These are phyloP conservation scores for Fraxinus pennsylvanica DNA, from an alignment of 257 asterid species.

Conservation along the genomic window DNA sequence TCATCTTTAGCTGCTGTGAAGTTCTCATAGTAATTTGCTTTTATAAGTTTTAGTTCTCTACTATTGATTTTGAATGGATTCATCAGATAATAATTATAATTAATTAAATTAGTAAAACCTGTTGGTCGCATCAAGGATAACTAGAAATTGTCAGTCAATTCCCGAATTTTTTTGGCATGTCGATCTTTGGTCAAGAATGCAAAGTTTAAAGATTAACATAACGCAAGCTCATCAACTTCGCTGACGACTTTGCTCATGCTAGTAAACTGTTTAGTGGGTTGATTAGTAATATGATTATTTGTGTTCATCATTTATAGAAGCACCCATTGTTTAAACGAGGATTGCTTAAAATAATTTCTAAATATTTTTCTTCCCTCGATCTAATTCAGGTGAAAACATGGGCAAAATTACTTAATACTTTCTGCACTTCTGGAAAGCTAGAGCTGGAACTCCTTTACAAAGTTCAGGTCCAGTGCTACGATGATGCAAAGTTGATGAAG, in stretches of 20 bases:
- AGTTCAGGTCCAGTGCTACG: conserved; percentile 94
- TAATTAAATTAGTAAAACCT: not conserved
- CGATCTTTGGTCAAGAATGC: not conserved
- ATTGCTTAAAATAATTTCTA: not conserved
- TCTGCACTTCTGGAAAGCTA: conserved; percentile 84
- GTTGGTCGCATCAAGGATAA: not conserved
- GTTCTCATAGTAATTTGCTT: not conserved
- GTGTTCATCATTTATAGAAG: not conserved
- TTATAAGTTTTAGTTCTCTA: not conserved
- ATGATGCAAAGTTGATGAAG: conserved; percentile 94
- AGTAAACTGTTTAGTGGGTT: not conserved
- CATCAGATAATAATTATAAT: not conserved
- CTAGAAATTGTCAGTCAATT: not conserved
- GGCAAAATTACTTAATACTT: conserved; percentile 75
- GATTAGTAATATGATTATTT: not conserved
- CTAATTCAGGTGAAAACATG: conserved; percentile 73
- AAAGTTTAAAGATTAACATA: not conserved
- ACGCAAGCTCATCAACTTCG: not conserved
- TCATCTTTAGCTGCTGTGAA: not conserved
- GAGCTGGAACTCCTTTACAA: conserved; percentile 92
- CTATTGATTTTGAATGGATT: not conserved
- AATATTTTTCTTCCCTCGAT: not conserved
- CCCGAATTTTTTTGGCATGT: not conserved
- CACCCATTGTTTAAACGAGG: not conserved
- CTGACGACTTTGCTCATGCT: not conserved